A percentile compares a stretch with the other conserved stretches of the same genome.
These are phyloP conservation scores for Fraxinus americana DNA, from an alignment of 257 asterid species.

Conservation along the genomic window DNA sequence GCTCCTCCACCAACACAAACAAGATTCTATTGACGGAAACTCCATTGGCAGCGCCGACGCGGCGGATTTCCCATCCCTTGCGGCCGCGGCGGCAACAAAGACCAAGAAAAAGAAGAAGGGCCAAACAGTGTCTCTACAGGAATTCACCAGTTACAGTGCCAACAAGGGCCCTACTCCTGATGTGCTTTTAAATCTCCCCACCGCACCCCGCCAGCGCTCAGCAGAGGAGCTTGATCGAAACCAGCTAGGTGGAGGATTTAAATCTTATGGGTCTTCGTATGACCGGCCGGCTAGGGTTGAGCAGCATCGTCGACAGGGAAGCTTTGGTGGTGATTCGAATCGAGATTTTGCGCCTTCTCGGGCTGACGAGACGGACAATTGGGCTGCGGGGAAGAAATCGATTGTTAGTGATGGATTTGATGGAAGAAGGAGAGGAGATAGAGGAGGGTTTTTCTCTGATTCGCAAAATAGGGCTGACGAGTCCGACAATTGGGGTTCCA, in stretches of 20 bases:
- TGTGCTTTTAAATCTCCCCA: conserved; percentile 38
- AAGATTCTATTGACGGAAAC: conserved; percentile 12
- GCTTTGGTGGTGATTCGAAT: conserved; percentile 30
- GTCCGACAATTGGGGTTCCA: conserved; percentile 46
- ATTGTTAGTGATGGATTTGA: conserved; percentile 36
- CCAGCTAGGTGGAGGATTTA: conserved; percentile 43
- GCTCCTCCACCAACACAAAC: conserved; percentile 31
- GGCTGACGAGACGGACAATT: conserved; percentile 53
- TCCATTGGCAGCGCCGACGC: conserved; percentile 18
- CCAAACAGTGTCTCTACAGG: conserved; percentile 40
- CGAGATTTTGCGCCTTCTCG: conserved; percentile 42
- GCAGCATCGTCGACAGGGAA: conserved; percentile 37
- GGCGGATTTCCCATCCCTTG: conserved; percentile 46
- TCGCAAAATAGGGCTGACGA: conserved; percentile 50
- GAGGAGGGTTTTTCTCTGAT: conserved; percentile 52
- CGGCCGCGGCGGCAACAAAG: conserved; percentile 34
- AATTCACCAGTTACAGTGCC: conserved; percentile 28
- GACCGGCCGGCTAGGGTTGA: conserved; percentile 37
- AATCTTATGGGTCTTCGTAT: conserved; percentile 35
- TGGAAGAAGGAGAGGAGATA: conserved; percentile 44
- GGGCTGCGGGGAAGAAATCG: conserved; percentile 48
- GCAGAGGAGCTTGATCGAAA: conserved; percentile 47
- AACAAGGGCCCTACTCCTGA: conserved; percentile 32
- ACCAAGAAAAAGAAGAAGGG: conserved; percentile 50
- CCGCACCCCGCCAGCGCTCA: conserved; percentile 49